A percentile compares a stretch with the other conserved stretches of the same genome.
These are phyloP conservation scores for Kurtzmaniella quercitrusa DNA, from an alignment of 1,139 yeast genomes.

Conservation along the genomic window DNA sequence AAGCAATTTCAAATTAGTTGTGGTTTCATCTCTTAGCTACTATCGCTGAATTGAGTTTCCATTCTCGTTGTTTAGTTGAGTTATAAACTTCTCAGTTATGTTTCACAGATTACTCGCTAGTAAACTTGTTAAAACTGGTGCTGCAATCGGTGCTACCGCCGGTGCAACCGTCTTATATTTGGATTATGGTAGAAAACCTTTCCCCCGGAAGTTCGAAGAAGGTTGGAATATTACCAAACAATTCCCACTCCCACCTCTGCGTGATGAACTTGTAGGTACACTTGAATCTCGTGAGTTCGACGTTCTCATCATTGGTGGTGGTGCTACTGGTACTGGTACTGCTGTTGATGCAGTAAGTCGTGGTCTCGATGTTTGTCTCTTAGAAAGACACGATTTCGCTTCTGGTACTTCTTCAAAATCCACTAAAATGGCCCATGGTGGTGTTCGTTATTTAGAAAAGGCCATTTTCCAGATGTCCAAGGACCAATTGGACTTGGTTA, in stretches of 20 bases:
- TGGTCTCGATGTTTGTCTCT: slow-evolving; percentile 82
- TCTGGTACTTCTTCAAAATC: slow-evolving; percentile 91
- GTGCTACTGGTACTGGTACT: slow-evolving; percentile 93
- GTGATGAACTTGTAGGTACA: slow-evolving; percentile 30
- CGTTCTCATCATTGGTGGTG: slow-evolving; percentile 86
- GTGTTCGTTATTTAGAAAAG: slow-evolving; percentile 91
- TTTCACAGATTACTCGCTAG: slow-evolving; percentile 10
- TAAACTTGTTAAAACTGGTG: slow-evolving; percentile 25
- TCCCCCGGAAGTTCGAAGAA: slow-evolving; percentile 22
- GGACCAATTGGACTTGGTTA: slow-evolving; percentile 86
- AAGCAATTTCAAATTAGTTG: too few relatives aligned
- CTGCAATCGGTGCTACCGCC: slow-evolving; percentile 29
- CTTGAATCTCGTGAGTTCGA: slow-evolving; percentile 56
- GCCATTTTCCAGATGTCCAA: slow-evolving; percentile 89
- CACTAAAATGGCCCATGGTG: slow-evolving; percentile 98
- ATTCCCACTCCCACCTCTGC: slow-evolving; percentile 32
- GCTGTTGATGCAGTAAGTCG: slow-evolving; percentile 91
- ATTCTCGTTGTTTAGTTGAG: too few relatives aligned
- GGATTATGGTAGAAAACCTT: slow-evolving; percentile 39
- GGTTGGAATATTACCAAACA: slow-evolving; percentile 33
- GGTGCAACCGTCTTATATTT: slow-evolving; percentile 40
- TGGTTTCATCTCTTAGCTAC: neutral
- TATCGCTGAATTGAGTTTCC: too few relatives aligned
- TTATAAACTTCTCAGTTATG: slow-evolving; percentile 4
- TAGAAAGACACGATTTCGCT: slow-evolving; percentile 87